Evolutionary conservation across 345 rosid genomes (phyloP), one percentile per base, ranked within the genome.

Genomic region (Kernera saxatilis): DNA sequence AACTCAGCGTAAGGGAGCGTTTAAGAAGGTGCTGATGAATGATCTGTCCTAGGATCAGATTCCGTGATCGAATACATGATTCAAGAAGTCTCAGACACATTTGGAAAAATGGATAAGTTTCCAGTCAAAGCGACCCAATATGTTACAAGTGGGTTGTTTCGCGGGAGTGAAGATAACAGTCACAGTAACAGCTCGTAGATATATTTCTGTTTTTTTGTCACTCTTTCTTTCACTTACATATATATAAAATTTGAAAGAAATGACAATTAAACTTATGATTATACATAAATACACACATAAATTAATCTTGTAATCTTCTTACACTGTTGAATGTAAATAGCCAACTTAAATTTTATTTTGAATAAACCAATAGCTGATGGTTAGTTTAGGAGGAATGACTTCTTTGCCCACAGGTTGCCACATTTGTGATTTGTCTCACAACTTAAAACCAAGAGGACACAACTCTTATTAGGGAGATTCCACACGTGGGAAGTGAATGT

Each of bases 1-100:
- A 61, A 60, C 0, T 33, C 2, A 10, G 30, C 4, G 41, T 62
- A 21, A 72, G 59, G 6, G 64, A 60, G 30, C 69, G 68, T 57
- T 77, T 80, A 15, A 77, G 71, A 43, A 81, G 77, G 1, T 70
- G 66, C 37, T 74, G 77, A 13, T 78, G 80, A 41, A 75, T 67
- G 51, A 66, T 71, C 60, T 78, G 72, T 1, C 70, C 78, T 69
- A 62, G 7, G 8, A 35, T 58, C 4, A 75, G 77, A 19, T 77
- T 8, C 40, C 40, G 50, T 22, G 76, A 75, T 63, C 63, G 64
- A 53, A 75, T 72, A 65, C 73, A 68, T 13, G 58, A 45, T 21
- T 78, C 76, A 45, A 80, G 62, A 63, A 74, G 52, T n/a, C 56
- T 66, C 44, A 56, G 25, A 29, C 37, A 69, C 79, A 76, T 76